Evolutionary conservation across 2,329 filamentous ascomycete species (phyloP), one percentile per base, ranked within the genome.

Genomic region (Sclerotinia glacialis): DNA sequence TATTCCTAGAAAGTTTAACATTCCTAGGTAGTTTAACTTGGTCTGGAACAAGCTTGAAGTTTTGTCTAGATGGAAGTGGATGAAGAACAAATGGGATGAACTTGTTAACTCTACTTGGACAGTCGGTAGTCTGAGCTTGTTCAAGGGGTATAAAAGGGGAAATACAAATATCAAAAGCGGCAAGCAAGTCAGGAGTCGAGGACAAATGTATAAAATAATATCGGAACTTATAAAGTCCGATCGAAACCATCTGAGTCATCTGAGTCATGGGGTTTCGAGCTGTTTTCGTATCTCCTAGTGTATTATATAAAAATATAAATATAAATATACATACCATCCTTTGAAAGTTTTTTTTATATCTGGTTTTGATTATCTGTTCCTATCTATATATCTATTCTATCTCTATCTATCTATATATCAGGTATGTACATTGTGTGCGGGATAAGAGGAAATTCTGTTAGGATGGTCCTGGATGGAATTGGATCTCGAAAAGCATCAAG

Each of bases 51-150:
- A 46, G 9, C 55, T 23, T 46, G 42, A 23, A 37, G 16, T 8
- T 61, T 50, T 8, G 42, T 37, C 11, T 47, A 34, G 46, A 61
- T 50, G 42, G 18, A 8, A 42, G 31, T 54, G 52, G 50, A 53
- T 53, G 50, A 34, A 34, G 28, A 28, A 46, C 56, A 46, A 47
- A 60, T 60, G 56, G 18, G 56, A 47, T 60, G 44, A 60, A 47
- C 37, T n/a, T n/a, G n/a, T n/a, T n/a, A n/a, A n/a, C n/a, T n/a
- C n/a, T n/a, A n/a, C n/a, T n/a, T n/a, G n/a, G n/a, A n/a, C n/a
- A n/a, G n/a, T n/a, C n/a, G n/a, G n/a, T 12, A 34, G 52, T 55
- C 53, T 55, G 14, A 21, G 21, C 52, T 21, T 37, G 34, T n/a
- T 54, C 28, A 23, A 16, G 52, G 34, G 31, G 14, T 16, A 40